These are phyloP conservation scores for Aspergillus kassunensis DNA, from an alignment of 495 filamentous ascomycete genomes.

Conservation along the genomic window DNA sequence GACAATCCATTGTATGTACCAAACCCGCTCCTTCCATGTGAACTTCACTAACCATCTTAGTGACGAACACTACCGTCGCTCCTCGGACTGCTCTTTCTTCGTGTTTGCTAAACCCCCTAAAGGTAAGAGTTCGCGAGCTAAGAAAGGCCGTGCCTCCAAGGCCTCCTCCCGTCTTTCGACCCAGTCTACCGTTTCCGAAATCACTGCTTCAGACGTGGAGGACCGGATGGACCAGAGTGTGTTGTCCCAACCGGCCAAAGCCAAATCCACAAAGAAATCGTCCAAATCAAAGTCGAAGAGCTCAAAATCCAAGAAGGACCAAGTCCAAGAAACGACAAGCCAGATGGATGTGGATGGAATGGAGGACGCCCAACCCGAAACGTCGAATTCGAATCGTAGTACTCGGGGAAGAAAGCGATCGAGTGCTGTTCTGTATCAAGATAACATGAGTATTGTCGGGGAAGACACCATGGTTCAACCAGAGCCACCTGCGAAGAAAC, in stretches of 20 bases:
- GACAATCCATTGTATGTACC: slow-evolving; percentile 77
- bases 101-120: slow-evolving; percentile 43
- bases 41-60: slow-evolving; percentile 43
- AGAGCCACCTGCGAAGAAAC: slow-evolving; percentile 60
- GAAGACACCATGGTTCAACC: slow-evolving; percentile 17
- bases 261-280: slow-evolving; percentile 49
- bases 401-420: slow-evolving; percentile 60
- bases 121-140: slow-evolving; percentile 40
- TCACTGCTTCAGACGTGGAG: slow-evolving; percentile 51
- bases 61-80: slow-evolving; percentile 79
- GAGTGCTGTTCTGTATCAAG: slow-evolving; percentile 57
- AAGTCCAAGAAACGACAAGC: slow-evolving; percentile 46
- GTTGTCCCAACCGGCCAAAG: slow-evolving; percentile 49
- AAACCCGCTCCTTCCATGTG: slow-evolving; percentile 15
- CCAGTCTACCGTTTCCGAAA: slow-evolving; percentile 60
- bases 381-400: slow-evolving; percentile 38
- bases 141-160: slow-evolving; percentile 62
- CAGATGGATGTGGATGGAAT: slow-evolving; percentile 30
- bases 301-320: slow-evolving; percentile 55
- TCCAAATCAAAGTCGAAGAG: slow-evolving; percentile 36
- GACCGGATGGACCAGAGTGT: slow-evolving; percentile 63
- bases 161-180: slow-evolving; percentile 66
- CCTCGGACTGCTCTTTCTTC: slow-evolving; percentile 81
- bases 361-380: slow-evolving; percentile 29
- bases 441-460: slow-evolving; percentile 28